These are phyloP conservation scores for Yamadazyma tumulicola DNA, from an alignment of 805 yeast genomes.

Conservation along the genomic window DNA sequence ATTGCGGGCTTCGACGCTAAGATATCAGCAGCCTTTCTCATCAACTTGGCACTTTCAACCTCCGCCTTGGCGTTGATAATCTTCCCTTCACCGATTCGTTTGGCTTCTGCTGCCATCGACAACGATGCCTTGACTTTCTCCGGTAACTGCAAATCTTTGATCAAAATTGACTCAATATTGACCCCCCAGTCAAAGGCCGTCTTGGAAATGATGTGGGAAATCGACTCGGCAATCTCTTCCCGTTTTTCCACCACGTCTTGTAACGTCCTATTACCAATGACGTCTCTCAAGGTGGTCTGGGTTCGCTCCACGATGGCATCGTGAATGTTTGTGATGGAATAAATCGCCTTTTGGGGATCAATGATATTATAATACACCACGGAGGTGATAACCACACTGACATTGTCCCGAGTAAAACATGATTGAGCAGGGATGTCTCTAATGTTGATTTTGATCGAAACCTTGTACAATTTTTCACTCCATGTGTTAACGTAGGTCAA, in stretches of 20 bases:
- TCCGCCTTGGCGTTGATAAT: conserved; percentile 73
- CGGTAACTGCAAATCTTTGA: conserved; percentile 61
- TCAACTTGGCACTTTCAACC: conserved; percentile 69
- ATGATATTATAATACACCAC: conserved; percentile 65
- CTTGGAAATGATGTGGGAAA: conserved; percentile 55
- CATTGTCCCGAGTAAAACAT: conserved; percentile 71
- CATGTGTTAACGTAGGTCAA: conserved; percentile 61
- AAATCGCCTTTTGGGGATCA: conserved; percentile 65
- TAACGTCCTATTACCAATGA: conserved; percentile 59
- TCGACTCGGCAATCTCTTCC: conserved; percentile 65
- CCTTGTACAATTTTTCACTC: conserved; percentile 51
- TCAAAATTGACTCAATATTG: conserved; percentile 60
- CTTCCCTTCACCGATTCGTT: conserved; percentile 72
- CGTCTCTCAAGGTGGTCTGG: conserved; percentile 71
- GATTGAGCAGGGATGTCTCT: conserved; percentile 63
- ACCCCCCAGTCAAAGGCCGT: conserved; percentile 74
- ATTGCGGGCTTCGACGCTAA: conserved; percentile 71
- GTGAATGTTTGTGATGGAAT: conserved; percentile 51
- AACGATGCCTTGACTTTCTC: conserved; percentile 54
- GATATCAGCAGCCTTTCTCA: conserved; percentile 77
- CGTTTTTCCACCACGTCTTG: conserved; percentile 74
- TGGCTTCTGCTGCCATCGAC: conserved; percentile 73
- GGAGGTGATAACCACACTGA: conserved; percentile 57
- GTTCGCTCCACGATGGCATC: conserved; percentile 62
- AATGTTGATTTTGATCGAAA: conserved; percentile 55